Base-by-base conservation (phyloP, 1,139 yeast species). In the Blastobotrys petasosporus region DNA sequence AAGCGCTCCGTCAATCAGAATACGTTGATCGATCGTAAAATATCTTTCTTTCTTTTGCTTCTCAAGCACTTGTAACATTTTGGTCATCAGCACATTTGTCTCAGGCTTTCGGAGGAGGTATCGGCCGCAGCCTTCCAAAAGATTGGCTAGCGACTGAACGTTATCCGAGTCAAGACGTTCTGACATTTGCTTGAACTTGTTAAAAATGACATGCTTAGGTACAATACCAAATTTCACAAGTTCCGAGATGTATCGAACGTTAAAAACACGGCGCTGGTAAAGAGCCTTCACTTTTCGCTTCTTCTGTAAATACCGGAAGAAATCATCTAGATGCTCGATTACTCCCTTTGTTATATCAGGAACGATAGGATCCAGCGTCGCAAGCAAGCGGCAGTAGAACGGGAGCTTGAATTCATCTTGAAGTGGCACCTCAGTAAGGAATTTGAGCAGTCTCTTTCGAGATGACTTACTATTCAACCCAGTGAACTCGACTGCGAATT, bases 91-190 rank as follows among this genome's bases (percentile, higher is more conserved):
- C 4, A 69, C 74, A 41, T 69, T 69, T 51, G 80, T 82, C 37
- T 80, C 86, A 0, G 79, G 74, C 48, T 80, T 83, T 51, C 78
- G 68, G 41, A 82, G 63, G 46, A 90, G 68, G 52, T 80, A 79
- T 48, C 80, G 71, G 0, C 96, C 96, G 56, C 87, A 76, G 42
- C 78, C 73, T 58, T 88, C 95, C 57, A 86, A 81, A 44, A 87
- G 68, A 8, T 76, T 37, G 69, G 70, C n/a, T 45, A 58, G 35
- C n/a, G 47, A 44, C 30, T 50, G 60, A 33, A 52, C 51, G 44
- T 53, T 58, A 33, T 40, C 37, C 17, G 49, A 45, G 44, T 54
- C 59, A 37, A 54, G 51, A 23, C 41, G 36, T 38, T 46, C 53
- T 32, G 49, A 73, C 67, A 44, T 84, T 63, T 48, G 75, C 73